phyloP scores from a whole-genome alignment of 495 filamentous ascomycete species.

The Talaromyces borbonicus region DNA sequence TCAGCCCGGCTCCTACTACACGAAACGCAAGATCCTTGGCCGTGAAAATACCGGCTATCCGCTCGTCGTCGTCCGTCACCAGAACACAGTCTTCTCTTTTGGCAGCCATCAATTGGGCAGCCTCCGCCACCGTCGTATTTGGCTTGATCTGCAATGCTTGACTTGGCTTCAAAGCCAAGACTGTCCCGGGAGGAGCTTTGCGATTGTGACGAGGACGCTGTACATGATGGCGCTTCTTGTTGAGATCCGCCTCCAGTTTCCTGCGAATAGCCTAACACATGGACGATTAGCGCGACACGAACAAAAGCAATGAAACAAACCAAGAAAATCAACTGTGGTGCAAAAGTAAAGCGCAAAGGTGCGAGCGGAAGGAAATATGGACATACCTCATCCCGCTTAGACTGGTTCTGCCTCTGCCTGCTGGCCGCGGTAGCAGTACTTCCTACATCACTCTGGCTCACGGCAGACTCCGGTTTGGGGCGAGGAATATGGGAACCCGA shows the following conservation, averaged over 20 bases:
- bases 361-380: not conserved
- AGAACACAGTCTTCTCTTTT: conserved; percentile 99
- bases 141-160: conserved; percentile 98
- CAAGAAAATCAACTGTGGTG: no score
- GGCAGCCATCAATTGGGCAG: conserved; percentile 96
- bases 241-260: conserved; percentile 95
- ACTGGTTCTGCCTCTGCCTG: conserved; percentile 82
- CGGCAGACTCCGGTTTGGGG: conserved; percentile 60
- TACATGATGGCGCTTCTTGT: conserved; percentile 81
- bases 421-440: conserved; percentile 58
- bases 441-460: conserved; percentile 51
- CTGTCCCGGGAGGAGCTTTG: conserved; percentile 92
- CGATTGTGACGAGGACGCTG: conserved; percentile 69
- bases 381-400: conserved; percentile 92
- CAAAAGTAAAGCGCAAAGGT: no score
- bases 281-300: conserved; percentile 4
- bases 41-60: conserved; percentile 97
- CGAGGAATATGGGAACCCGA: conserved; percentile 66
- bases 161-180: conserved; percentile 88
- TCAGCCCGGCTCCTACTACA: conserved; percentile 87
- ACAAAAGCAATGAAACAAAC: no score
- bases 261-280: conserved; percentile 75
- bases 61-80: conserved; percentile 95
- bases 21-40: conserved; percentile 98
- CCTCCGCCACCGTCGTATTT: conserved; percentile 84